phyloP scores from a whole-genome alignment of 345 rosid genomes.

The Noccaea caerulescens region DNA sequence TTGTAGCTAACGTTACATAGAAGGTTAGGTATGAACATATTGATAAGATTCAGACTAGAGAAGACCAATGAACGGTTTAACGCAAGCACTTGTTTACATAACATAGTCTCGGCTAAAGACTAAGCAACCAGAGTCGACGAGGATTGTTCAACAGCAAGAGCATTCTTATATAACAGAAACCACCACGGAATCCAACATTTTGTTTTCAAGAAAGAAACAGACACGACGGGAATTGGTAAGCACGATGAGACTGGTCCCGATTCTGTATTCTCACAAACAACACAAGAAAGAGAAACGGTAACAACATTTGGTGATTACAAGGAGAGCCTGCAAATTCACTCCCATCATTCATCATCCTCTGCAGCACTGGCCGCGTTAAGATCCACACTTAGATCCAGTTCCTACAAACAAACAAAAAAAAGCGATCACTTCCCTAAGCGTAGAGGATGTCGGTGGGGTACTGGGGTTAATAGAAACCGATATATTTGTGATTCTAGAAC shows the following conservation, averaged over 20 bases:
- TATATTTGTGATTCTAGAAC: slow-evolving; percentile 4
- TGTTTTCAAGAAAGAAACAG: slow-evolving; percentile 10
- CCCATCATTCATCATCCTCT: slow-evolving; percentile 63
- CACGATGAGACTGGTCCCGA: slow-evolving; percentile 16
- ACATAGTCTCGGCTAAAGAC: no score
- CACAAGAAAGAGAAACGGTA: slow-evolving; percentile 14
- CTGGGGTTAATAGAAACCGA: neutral
- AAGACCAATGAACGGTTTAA: no score
- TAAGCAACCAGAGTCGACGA: no score
- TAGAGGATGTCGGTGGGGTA: neutral
- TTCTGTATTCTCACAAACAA: slow-evolving; percentile 26
- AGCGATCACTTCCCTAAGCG: slow-evolving; percentile 10
- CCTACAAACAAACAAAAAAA: slow-evolving; percentile 48
- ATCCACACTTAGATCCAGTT: slow-evolving; percentile 83
- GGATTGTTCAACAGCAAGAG: slow-evolving; percentile 18
- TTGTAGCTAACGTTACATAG: no score
- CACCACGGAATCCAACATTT: slow-evolving; percentile 13
- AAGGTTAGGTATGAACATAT: no score
- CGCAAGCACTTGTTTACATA: no score
- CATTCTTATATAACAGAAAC: slow-evolving; percentile 12
- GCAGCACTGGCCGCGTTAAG: slow-evolving; percentile 95
- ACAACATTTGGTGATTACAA: slow-evolving; percentile 27
- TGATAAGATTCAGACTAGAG: no score
- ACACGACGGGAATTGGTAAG: neutral
- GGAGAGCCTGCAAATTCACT: neutral